These are phyloP conservation scores for Gastrolobium bilobum DNA, from an alignment of 306 rosid genomes.

Conservation along the genomic window DNA sequence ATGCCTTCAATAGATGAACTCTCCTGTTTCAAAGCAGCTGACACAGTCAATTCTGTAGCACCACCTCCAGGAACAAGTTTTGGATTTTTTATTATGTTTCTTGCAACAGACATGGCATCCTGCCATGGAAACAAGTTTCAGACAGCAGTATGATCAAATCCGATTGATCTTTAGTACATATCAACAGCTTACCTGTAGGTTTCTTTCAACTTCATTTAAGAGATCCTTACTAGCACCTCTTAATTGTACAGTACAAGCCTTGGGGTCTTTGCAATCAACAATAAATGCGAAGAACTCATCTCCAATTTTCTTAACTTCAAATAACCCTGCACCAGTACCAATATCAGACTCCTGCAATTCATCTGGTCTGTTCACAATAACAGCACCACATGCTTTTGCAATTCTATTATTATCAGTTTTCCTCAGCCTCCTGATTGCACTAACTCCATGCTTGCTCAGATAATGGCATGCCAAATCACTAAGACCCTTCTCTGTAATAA, in stretches of 20 bases:
- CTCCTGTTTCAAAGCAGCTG: constrained; percentile 93
- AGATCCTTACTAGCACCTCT: constrained; percentile 97
- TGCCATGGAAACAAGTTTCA: constrained; percentile 55
- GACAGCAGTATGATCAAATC: constrained; percentile 30
- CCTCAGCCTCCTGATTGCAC: constrained; percentile 91
- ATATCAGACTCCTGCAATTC: constrained; percentile 94
- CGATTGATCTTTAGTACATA: neutral
- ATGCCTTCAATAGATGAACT: constrained; percentile 96
- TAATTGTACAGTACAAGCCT: constrained; percentile 86
- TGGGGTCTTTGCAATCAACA: constrained; percentile 93
- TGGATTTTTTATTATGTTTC: constrained; percentile 89
- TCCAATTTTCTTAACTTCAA: constrained; percentile 95
- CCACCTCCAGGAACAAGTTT: constrained; percentile 98
- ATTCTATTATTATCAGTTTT: constrained; percentile 92
- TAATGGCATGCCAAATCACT: constrained; percentile 98
- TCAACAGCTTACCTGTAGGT: constrained; percentile 73
- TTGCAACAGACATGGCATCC: constrained; percentile 97
- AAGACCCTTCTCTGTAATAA: constrained; percentile 93
- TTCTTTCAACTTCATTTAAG: constrained; percentile 90
- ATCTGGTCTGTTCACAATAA: constrained; percentile 93
- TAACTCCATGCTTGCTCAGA: constrained; percentile 85
- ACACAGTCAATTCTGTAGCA: constrained; percentile 94
- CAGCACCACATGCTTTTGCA: constrained; percentile 96
- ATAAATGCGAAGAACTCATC: constrained; percentile 84
- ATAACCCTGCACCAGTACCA: constrained; percentile 94